Evolutionary conservation across 1,284 basidiomycete genomes (phyloP).

Genomic region (Vanrija sp.): DNA sequence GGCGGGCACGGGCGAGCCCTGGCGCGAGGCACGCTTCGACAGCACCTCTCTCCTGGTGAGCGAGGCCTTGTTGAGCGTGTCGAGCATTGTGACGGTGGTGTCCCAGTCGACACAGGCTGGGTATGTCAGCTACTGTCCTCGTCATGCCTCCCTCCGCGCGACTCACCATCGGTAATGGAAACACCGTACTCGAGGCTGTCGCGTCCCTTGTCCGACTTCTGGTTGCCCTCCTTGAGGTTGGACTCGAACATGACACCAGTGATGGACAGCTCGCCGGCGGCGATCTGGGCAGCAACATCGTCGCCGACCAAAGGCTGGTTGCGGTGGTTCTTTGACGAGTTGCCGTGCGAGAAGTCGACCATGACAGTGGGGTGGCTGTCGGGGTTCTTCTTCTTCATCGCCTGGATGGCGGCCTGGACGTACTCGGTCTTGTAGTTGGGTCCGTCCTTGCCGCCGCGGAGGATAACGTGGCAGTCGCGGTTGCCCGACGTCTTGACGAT

Average conservation of each 20-base stretch:
- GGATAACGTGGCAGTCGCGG: constrained; percentile 85
- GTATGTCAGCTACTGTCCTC: background rate
- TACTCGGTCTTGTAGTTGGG: constrained; percentile 67
- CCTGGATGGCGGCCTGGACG: constrained; percentile 65
- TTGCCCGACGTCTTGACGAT: constrained; percentile 96
- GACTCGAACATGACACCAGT: constrained; percentile 93
- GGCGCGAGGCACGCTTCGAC: constrained; percentile 19
- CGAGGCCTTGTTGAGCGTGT: constrained; percentile 60
- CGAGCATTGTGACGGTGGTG: constrained; percentile 64
- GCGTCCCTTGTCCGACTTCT: constrained; percentile 60
- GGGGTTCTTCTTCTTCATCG: constrained; percentile 64
- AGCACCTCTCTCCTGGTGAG: constrained; percentile 33
- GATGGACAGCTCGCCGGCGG: constrained; percentile 66
- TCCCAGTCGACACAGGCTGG: constrained; percentile 84
- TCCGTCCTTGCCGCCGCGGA: constrained; percentile 81
- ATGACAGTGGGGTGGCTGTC: constrained; percentile 49
- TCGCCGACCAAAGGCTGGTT: constrained; percentile 94
- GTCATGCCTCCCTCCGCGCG: background rate
- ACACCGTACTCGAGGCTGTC: constrained; percentile 73
- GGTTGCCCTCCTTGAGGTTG: constrained; percentile 80
- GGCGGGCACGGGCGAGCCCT: constrained; percentile 10
- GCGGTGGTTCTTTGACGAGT: constrained; percentile 85
- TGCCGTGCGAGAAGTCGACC: constrained; percentile 59
- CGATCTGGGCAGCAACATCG: constrained; percentile 76
- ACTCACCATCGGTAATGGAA: constrained; percentile 73